Evolutionary conservation across 768 basidiomycete species (phyloP).

Genomic region (Tylopilus vinaceipallidus): DNA sequence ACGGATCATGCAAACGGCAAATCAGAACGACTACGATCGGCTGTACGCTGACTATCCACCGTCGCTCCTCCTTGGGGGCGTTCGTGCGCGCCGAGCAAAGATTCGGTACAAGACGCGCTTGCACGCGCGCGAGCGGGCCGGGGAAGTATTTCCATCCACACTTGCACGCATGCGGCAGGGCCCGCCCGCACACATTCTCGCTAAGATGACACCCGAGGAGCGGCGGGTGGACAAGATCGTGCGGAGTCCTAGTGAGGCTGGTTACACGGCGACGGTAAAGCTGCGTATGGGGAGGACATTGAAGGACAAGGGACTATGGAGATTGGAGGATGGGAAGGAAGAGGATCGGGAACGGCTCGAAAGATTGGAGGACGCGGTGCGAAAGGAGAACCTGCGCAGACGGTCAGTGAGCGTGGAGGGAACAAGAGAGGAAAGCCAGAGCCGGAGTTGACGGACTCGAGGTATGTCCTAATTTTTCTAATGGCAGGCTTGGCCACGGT

Average conservation of each 20-base stretch:
- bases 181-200: slow-evolving; percentile 62
- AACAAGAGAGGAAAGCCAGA: neutral
- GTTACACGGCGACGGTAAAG: slow-evolving; percentile 71
- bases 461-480: slow-evolving; percentile 1
- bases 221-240: slow-evolving; percentile 49
- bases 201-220: slow-evolving; percentile 48
- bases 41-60: slow-evolving; percentile 42
- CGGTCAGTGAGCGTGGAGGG: neutral
- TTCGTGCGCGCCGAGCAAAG: slow-evolving; percentile 57
- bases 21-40: slow-evolving; percentile 43
- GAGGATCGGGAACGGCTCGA: slow-evolving; percentile 29
- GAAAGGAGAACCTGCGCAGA: slow-evolving; percentile 30
- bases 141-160: slow-evolving; percentile 55
- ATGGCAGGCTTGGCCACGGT: neutral
- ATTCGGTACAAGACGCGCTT: slow-evolving; percentile 65
- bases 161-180: slow-evolving; percentile 47
- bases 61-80: slow-evolving; percentile 46
- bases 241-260: slow-evolving; percentile 57
- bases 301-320: slow-evolving; percentile 34
- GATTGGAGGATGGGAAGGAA: slow-evolving; percentile 31
- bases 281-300: slow-evolving; percentile 50
- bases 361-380: slow-evolving; percentile 25
- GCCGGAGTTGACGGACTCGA: neutral
- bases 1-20: slow-evolving; percentile 31
- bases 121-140: slow-evolving; percentile 56